Conservation (phyloP, 2,329 filamentous ascomycete genomes). For the Aspergillus candidus region DNA sequence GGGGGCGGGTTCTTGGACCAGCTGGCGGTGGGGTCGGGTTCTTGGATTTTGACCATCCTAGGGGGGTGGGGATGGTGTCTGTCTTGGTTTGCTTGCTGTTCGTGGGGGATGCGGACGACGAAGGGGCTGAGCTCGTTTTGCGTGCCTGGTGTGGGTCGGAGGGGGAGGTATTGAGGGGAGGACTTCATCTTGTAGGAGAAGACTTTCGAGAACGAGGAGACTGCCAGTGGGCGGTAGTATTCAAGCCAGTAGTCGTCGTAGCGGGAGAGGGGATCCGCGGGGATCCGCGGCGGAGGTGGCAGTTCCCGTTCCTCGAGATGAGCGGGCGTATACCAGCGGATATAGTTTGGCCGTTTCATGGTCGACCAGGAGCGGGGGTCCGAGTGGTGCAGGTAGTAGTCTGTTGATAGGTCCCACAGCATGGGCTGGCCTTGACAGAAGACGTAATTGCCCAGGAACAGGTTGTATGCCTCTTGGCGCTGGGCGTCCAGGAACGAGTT, state of each 20-base stretch:
- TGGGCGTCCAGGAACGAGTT: slow-evolving; percentile 98
- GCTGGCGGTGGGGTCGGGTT: slow-evolving; percentile 41
- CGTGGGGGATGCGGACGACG: slow-evolving; percentile 59
- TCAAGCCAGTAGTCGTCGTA: slow-evolving; percentile 97
- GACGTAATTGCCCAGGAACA: slow-evolving; percentile 94
- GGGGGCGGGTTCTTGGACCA: slow-evolving; percentile 31
- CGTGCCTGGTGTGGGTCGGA: slow-evolving; percentile 61
- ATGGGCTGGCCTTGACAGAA: slow-evolving; percentile 82
- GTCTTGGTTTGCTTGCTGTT: slow-evolving; percentile 52
- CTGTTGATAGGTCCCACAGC: slow-evolving; percentile 91
- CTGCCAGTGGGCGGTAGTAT: slow-evolving; percentile 81
- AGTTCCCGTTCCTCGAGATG: slow-evolving; percentile 60
- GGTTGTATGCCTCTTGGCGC: slow-evolving; percentile 93
- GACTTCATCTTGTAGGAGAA: slow-evolving; percentile 91
- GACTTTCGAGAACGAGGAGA: slow-evolving; percentile 87
- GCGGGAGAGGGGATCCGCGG: slow-evolving; percentile 39
- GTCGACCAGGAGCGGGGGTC: slow-evolving; percentile 69
- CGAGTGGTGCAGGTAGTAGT: slow-evolving; percentile 92
- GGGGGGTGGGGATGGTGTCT: slow-evolving; percentile 31
- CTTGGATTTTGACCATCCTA: slow-evolving; percentile 61
- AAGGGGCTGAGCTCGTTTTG: slow-evolving; percentile 86
- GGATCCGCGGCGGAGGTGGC: slow-evolving; percentile 39
- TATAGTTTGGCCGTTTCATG: slow-evolving; percentile 64
- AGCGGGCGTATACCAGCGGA: slow-evolving; percentile 77
- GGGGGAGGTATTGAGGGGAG: slow-evolving; percentile 73